Evolutionary conservation across 2,329 filamentous ascomycete genomes (phyloP), one percentile per base, ranked within the genome.

Genomic region (Trichoderma gracile): DNA sequence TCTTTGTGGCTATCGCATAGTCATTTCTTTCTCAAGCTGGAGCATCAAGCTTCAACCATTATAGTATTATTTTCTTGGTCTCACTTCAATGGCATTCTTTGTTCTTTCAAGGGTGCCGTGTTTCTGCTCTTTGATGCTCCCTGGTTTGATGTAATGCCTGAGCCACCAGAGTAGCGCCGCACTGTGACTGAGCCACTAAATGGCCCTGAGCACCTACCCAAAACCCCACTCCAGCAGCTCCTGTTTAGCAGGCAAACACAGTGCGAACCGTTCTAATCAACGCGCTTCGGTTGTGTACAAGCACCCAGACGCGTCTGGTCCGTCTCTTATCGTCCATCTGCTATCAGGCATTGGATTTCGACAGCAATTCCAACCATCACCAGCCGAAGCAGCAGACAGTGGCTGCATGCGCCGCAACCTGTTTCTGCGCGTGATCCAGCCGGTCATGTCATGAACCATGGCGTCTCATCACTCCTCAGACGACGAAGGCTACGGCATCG

Each of bases 401-500:
- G 58, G 33, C 47, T 45, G 47, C 47, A 61, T 61, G 47, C 33
- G 17, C 19, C 38, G 30, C 56, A 59, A 6, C 19, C 21, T 47
- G 45, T 33, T 21, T 2, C 27, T 23, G 23, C n/a, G 9, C 38
- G 42, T 33, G 49, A 52, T 52, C 49, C 5, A n/a, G 47, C 47
- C 47, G 50, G 52, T 23, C 57, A 61, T 58, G 61, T 19, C 38
- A 12, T 61, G 52, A 47, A 71, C 65, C 47, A 77, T 76, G 73
- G 70, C 73, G 56, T 74, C 73, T 23, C 67, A 67, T 21, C 67
- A 67, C 45, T 50, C 68, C 47, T 67, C 62, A 27, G 72, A 73
- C 49, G 71, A 71, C 38, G 70, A 71, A n/a, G 65, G 71, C 14
- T 67, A 72, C 58, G 70, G 72, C 17, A 74, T 84, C 77, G 86